Conservation (phyloP, 2,329 filamentous ascomycete genomes). For the Stromatinia cepivora region DNA sequence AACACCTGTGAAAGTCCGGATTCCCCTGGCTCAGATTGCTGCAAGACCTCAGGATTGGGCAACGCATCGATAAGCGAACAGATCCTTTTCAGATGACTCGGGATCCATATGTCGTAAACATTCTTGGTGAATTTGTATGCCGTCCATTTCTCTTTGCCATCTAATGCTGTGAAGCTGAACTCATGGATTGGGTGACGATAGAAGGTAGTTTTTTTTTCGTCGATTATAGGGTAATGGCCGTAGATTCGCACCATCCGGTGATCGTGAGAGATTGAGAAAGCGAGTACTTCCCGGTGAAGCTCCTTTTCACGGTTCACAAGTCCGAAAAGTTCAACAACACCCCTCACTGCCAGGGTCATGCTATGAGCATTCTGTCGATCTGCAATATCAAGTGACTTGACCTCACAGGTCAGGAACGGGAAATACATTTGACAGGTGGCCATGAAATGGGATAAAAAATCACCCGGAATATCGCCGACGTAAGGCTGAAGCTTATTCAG, state of each 20-base stretch:
- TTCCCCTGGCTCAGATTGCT: background rate
- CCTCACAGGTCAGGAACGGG: constrained; percentile 51
- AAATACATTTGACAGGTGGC: constrained; percentile 51
- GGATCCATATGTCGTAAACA: constrained; percentile 40
- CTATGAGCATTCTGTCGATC: constrained; percentile 44
- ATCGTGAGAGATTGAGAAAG: constrained; percentile 43
- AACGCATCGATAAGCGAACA: constrained; percentile 20
- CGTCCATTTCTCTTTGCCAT: constrained; percentile 39
- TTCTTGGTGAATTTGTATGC: constrained; percentile 35
- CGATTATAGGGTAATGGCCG: constrained; percentile 39
- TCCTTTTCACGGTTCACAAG: constrained; percentile 28
- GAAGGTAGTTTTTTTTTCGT: constrained; percentile 29
- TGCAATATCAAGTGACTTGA: constrained; percentile 46
- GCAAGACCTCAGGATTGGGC: background rate
- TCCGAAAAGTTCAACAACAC: constrained; percentile 35
- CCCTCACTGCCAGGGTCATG: constrained; percentile 45
- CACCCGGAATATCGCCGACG: constrained; percentile 31
- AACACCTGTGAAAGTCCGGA: background rate
- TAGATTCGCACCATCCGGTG: constrained; percentile 38
- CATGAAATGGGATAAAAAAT: constrained; percentile 42
- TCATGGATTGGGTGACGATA: constrained; percentile 37
- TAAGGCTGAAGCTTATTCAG: constrained; percentile 45
- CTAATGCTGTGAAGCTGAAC: constrained; percentile 39
- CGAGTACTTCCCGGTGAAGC: constrained; percentile 43
- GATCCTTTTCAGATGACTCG: constrained; percentile 39